These are phyloP conservation scores for Pterulicium gracile DNA, from an alignment of 1,284 basidiomycete genomes.

Conservation along the genomic window DNA sequence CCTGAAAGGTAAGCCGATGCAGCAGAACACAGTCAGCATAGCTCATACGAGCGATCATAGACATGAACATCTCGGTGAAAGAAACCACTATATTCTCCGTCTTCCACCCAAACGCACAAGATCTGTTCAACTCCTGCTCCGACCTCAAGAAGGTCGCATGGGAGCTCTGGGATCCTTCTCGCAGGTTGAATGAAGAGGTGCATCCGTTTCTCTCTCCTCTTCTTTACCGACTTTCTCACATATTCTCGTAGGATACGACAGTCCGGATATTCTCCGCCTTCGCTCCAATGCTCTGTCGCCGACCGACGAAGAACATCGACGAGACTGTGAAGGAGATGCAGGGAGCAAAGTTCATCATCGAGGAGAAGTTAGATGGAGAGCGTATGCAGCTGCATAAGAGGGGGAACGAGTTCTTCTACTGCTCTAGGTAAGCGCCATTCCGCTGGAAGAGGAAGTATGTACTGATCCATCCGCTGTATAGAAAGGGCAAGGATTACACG, in stretches of 20 bases:
- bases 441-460: conserved; percentile 1
- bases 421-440: conserved; percentile 52
- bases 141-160: conserved; percentile 88
- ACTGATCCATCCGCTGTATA: conserved; percentile 18
- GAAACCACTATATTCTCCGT: conserved; percentile 82
- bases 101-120: conserved; percentile 86
- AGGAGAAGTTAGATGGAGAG: conserved; percentile 95
- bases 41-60: conserved; percentile 22
- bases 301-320: conserved; percentile 69
- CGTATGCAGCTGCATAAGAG: conserved; percentile 89
- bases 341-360: conserved; percentile 68
- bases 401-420: conserved; percentile 84
- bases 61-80: conserved; percentile 72
- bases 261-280: conserved; percentile 78
- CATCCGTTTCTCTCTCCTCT: not conserved
- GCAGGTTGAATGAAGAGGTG: conserved; percentile 54
- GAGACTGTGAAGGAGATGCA: conserved; percentile 79
- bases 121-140: conserved; percentile 89
- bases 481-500: conserved; percentile 91
- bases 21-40: not conserved
- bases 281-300: conserved; percentile 87
- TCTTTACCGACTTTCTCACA: not conserved
- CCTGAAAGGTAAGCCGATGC: conserved; percentile 58
- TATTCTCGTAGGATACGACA: conserved; percentile 55
- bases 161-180: conserved; percentile 59